phyloP scores from a whole-genome alignment of 1,139 yeast genomes.

The Suhomyces wounanorum region DNA sequence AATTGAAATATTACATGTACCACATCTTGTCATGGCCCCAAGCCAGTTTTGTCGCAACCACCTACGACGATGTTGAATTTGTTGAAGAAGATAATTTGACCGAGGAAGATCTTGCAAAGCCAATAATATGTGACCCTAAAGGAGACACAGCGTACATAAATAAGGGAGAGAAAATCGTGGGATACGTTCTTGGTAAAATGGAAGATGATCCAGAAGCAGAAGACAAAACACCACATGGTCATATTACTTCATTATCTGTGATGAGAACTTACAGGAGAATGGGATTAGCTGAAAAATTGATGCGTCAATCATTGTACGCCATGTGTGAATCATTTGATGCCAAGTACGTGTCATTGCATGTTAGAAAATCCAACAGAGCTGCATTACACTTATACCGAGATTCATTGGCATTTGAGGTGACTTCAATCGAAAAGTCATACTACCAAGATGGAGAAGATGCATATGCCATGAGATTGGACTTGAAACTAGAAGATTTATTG shows the following conservation, averaged over 20 bases:
- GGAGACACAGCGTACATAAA: conserved; percentile 59
- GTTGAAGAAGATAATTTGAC: conserved; percentile 39
- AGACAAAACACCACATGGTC: conserved; percentile 84
- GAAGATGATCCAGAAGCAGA: conserved; percentile 86
- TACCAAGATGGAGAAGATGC: conserved; percentile 99
- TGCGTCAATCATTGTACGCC: conserved; percentile 82
- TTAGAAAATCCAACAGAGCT: conserved; percentile 89
- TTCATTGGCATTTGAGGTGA: conserved; percentile 78
- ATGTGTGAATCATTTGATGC: conserved; percentile 83
- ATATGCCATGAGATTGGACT: conserved; percentile 83
- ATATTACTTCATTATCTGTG: conserved; percentile 89
- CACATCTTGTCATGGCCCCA: conserved; percentile 97
- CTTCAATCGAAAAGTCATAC: conserved; percentile 79
- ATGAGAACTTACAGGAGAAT: conserved; percentile 93
- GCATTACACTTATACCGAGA: conserved; percentile 91
- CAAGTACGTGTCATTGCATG: conserved; percentile 86
- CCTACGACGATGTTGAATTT: conserved; percentile 45
- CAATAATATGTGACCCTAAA: conserved; percentile 42
- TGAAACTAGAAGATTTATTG: conserved; percentile 58
- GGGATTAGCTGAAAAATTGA: conserved; percentile 92
- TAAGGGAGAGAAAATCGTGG: conserved; percentile 79
- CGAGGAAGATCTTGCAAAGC: conserved; percentile 27
- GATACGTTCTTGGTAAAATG: conserved; percentile 94
- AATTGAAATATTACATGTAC: conserved; percentile 88
- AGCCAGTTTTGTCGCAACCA: conserved; percentile 93